Percentiles rank a stretch among this genome's conserved stretches.
Conservation (phyloP, 345 rosid genomes). For the Boechera retrofracta region DNA sequence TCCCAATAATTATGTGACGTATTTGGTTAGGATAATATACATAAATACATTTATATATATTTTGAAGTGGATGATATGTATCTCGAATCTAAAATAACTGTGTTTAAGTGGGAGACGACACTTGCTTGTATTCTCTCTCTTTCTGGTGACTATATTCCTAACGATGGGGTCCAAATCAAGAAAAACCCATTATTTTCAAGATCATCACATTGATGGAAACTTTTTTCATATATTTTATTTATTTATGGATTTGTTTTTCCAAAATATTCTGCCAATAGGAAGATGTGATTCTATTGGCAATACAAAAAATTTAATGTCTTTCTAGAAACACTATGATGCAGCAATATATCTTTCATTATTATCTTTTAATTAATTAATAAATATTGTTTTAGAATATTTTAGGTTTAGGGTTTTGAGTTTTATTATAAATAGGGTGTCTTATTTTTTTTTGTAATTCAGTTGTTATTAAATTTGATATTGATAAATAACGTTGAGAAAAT, state of each 20-base stretch:
- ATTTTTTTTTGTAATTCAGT: too few species aligned
- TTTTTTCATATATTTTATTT: background rate
- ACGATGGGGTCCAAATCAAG: conserved; percentile 37
- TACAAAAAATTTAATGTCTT: conserved; percentile 41
- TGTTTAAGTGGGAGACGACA: conserved; percentile 35
- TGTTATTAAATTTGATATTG: too few species aligned
- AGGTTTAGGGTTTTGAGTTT: too few species aligned
- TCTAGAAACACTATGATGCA: conserved; percentile 13
- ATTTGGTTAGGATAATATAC: conserved; percentile 2
- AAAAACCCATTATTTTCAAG: conserved; percentile 10
- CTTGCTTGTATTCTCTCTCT: conserved; percentile 32
- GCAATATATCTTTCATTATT: too few species aligned
- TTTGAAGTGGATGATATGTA: conserved; percentile 33
- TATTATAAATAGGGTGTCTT: too few species aligned
- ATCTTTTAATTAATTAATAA: too few species aligned
- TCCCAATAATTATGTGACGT: conserved; percentile 16
- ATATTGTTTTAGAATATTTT: too few species aligned
- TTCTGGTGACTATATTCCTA: conserved; percentile 36
- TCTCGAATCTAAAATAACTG: conserved; percentile 30
- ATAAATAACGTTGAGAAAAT: too few species aligned
- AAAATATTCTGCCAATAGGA: conserved; percentile 42
- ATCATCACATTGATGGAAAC: conserved; percentile 25
- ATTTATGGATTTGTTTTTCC: background rate
- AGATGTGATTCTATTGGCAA: conserved; percentile 45
- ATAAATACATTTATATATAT: conserved; percentile 8